Conservation (phyloP, 257 asterid genomes). For the Solanum pinnatisectum region DNA sequence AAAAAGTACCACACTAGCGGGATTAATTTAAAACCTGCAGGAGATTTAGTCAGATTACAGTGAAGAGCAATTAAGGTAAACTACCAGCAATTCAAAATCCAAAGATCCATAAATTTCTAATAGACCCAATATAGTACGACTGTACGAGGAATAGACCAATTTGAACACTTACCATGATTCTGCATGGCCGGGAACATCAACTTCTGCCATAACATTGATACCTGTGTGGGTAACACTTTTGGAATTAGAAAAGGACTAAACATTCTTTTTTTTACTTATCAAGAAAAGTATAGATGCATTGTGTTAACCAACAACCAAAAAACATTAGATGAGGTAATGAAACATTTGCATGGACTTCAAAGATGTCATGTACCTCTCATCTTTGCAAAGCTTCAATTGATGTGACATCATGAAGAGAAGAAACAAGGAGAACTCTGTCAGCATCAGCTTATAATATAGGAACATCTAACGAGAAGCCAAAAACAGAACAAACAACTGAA, state of each 20-base stretch:
- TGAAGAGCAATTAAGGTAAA: background rate
- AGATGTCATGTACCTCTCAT: conserved; percentile 61
- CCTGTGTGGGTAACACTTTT: conserved; percentile 30
- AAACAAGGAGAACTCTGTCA: conserved; percentile 18
- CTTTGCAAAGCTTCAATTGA: conserved; percentile 61
- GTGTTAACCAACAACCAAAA: background rate
- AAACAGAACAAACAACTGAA: background rate
- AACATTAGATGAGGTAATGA: background rate
- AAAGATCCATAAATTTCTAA: background rate
- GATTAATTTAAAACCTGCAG: background rate
- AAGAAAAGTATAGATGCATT: background rate
- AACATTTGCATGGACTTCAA: background rate
- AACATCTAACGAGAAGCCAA: background rate
- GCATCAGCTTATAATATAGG: conserved; percentile 4
- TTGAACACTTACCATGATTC: conserved; percentile 60
- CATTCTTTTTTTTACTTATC: background rate
- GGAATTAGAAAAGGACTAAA: background rate
- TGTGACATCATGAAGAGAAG: conserved; percentile 18
- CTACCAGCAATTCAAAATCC: background rate
- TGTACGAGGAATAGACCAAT: background rate
- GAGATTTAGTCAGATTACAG: background rate
- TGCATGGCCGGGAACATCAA: conserved; percentile 97
- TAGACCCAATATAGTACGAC: background rate
- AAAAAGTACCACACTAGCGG: background rate
- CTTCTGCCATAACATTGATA: conserved; percentile 90